Percentiles rank a stretch among this genome's conserved stretches.
Evolutionary conservation across 2,329 filamentous ascomycete genomes (phyloP).

Genomic region (Aspergillaceae sp.): DNA sequence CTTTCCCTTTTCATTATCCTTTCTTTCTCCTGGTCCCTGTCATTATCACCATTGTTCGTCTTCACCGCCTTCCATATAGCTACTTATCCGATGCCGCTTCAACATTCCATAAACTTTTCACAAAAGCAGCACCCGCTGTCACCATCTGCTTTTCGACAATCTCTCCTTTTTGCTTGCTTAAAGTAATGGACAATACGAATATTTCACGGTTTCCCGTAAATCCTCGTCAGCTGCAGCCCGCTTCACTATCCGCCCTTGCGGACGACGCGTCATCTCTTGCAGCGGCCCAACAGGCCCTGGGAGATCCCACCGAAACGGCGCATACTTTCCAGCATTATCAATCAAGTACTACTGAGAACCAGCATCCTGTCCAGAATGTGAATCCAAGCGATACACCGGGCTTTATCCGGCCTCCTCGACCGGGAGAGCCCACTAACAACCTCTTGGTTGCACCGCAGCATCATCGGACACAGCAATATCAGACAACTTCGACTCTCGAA

Average conservation of each 20-base stretch:
- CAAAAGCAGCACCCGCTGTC: slow-evolving; percentile 23
- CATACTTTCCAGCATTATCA: slow-evolving; percentile 17
- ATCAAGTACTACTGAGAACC: slow-evolving; percentile 5
- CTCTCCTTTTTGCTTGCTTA: neutral
- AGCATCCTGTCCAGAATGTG: slow-evolving; percentile 2
- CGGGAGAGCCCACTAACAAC: slow-evolving; percentile 11
- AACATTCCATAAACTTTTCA: slow-evolving; percentile 11
- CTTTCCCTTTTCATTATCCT: neutral
- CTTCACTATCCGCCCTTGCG: slow-evolving; percentile 15
- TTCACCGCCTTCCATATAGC: neutral
- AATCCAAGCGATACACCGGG: neutral
- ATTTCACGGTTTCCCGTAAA: slow-evolving; percentile 13
- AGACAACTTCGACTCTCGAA: neutral
- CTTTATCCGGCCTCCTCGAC: slow-evolving; percentile 8
- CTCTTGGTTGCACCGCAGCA: slow-evolving; percentile 7
- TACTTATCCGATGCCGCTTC: slow-evolving; percentile 16
- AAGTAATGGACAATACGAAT: slow-evolving; percentile 19
- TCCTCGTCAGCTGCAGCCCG: slow-evolving; percentile 11
- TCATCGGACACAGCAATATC: slow-evolving; percentile 2
- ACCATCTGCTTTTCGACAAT: neutral
- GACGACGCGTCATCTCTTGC: slow-evolving; percentile 16
- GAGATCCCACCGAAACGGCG: slow-evolving; percentile 10
- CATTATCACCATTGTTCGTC: no score
- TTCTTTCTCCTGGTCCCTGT: neutral
- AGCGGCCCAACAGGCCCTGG: slow-evolving; percentile 5